phyloP scores from a whole-genome alignment of 495 filamentous ascomycete species.

The Emericellopsis terricola region DNA sequence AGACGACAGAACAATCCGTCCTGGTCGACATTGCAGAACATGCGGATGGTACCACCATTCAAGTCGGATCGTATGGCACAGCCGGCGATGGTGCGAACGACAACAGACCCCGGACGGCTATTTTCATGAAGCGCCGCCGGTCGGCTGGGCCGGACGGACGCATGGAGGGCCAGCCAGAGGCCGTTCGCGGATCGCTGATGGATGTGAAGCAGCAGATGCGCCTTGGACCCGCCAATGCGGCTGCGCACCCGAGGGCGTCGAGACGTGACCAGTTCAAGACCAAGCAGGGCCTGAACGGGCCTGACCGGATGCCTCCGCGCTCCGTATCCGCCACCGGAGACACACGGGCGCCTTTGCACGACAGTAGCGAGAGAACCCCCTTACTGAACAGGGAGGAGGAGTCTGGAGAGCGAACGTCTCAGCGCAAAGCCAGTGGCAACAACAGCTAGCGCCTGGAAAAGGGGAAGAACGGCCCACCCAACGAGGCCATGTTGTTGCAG shows the following conservation, averaged over 20 bases:
- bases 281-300: constrained; percentile 36
- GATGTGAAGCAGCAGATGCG: constrained; percentile 73
- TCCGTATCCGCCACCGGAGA: neutral
- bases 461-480: too few species aligned
- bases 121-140: constrained; percentile 37
- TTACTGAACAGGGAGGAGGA: neutral
- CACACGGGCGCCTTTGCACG: neutral
- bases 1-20: constrained; percentile 3
- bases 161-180: constrained; percentile 13
- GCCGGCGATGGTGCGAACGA: constrained; percentile 12
- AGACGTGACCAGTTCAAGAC: constrained; percentile 85
- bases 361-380: neutral
- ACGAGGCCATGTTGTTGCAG: too few species aligned
- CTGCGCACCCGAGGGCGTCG: constrained; percentile 64
- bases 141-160: constrained; percentile 28
- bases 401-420: too few species aligned
- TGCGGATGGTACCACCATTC: constrained; percentile 2
- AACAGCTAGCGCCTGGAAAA: too few species aligned
- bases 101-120: constrained; percentile 24
- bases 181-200: constrained; percentile 30
- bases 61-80: constrained; percentile 7
- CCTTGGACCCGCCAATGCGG: constrained; percentile 82
- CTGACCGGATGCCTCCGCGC: neutral
- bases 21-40: constrained; percentile 3
- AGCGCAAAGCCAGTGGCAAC: too few species aligned